Base-by-base conservation (phyloP, 306 rosid genomes). In the Prunus padus region DNA sequence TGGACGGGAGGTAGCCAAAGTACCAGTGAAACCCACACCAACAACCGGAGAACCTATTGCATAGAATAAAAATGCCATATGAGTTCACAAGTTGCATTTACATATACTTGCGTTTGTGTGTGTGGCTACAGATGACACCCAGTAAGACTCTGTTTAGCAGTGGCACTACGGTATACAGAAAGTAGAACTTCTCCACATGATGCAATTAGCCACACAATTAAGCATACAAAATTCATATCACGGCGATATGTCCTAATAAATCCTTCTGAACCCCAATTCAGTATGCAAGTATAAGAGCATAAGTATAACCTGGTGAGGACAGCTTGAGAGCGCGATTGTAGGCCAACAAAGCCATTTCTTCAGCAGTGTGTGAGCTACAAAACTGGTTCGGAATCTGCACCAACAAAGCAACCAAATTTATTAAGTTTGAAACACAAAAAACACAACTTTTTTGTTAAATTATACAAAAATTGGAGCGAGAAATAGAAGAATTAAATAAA, bases 241-340 rank as follows among this genome's bases (percentile, higher is more conserved):
- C 42, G 7, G 9, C 1, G 42, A 5, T 51, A 51, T 22, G 20
- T 51, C 56, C 56, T 51, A 5, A 51, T 51, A 70, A 51, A 71
- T 11, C 3, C 25, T 33, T 25, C 25, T 2, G 9, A 18, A 26
- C 4, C 22, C 25, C 8, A 45, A 23, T 6, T 14, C 4, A 23
- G 30, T 23, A 45, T 16, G 19, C n/a, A 44, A 22, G 30, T 20
- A 20, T 4, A 37, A 18, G 2, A 40, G 11, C 11, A 65, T 2
- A 14, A 5, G 62, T 23, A 40, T 73, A 73, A 91, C 98, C 98
- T 81, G 98, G 91, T 3, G 76, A 45, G 50, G 95, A 94, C 76
- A 94, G 96, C 86, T 87, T 88, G 76, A 92, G 96, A 60, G 97
- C 97, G n/a, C 97, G 97, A 82, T 92, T 94, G 72, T 92, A 94